These are phyloP conservation scores for Solanum appendiculatum DNA, from an alignment of 257 asterid genomes.

Conservation along the genomic window DNA sequence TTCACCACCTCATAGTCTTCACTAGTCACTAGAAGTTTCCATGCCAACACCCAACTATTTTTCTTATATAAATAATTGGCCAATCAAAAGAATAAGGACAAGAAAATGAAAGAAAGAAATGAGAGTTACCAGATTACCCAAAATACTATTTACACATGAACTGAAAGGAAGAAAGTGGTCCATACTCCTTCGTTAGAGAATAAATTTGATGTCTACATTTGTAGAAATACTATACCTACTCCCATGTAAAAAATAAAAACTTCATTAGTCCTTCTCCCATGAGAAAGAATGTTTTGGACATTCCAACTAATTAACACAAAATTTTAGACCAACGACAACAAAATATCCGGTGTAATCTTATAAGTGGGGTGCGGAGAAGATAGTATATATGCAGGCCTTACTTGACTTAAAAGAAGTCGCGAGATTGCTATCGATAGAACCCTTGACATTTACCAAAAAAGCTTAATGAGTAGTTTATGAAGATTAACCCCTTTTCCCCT, in stretches of 20 bases:
- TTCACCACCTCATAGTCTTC: background rate
- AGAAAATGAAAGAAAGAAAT: background rate
- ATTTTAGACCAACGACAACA: background rate
- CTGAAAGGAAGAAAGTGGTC: background rate
- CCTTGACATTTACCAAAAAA: background rate
- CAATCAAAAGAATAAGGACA: background rate
- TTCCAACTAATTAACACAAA: background rate
- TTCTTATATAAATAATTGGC: background rate
- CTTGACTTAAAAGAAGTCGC: too few relatives aligned
- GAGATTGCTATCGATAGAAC: too few relatives aligned
- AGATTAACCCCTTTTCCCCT: background rate
- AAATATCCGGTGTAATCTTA: background rate
- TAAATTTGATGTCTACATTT: background rate
- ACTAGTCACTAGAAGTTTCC: background rate
- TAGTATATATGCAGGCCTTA: accelerated
- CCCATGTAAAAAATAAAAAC: background rate
- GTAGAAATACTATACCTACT: background rate
- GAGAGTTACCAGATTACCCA: background rate
- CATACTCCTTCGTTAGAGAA: background rate
- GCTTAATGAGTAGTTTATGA: background rate
- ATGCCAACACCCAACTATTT: background rate
- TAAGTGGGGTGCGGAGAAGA: background rate
- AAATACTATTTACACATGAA: background rate
- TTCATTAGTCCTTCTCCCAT: background rate
- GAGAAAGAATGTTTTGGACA: background rate